These are phyloP conservation scores for Metschnikowia arizonensis DNA, from an alignment of 805 yeast genomes.

Conservation along the genomic window DNA sequence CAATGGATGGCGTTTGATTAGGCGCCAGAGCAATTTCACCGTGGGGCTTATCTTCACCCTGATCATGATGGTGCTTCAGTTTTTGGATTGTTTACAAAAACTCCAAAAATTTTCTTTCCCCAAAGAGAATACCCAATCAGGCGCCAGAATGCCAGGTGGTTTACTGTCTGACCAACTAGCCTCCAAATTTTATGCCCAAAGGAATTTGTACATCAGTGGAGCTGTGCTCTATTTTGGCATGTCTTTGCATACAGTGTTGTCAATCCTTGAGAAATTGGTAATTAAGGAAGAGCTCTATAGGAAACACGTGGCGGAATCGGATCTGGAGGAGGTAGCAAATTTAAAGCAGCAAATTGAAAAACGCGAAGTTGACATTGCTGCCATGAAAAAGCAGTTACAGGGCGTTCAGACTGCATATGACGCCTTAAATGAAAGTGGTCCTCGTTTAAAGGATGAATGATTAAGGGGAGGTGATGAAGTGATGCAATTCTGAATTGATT, in stretches of 20 bases:
- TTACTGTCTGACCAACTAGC: constrained; percentile 52
- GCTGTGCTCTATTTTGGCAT: constrained; percentile 54
- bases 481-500: no score
- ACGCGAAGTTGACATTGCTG: constrained; percentile 43
- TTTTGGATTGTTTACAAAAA: constrained; percentile 52
- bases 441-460: constrained; percentile 16
- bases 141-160: constrained; percentile 4
- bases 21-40: constrained; percentile 37
- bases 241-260: constrained; percentile 52
- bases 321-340: constrained; percentile 27
- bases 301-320: constrained; percentile 4
- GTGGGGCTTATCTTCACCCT: constrained; percentile 43
- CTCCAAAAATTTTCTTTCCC: constrained; percentile 22
- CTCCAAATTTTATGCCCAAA: constrained; percentile 56
- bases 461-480: no score
- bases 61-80: constrained; percentile 45
- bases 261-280: constrained; percentile 50
- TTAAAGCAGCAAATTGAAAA: constrained; percentile 33
- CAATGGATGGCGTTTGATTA: constrained; percentile 30
- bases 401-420: constrained; percentile 51
- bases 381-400: constrained; percentile 47
- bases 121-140: background rate
- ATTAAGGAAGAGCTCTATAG: constrained; percentile 37
- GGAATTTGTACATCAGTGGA: constrained; percentile 60
- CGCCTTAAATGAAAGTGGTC: constrained; percentile 25